Percentiles rank a stretch among this genome's conserved stretches.
These are phyloP conservation scores for Patellifolia procumbens DNA, from an alignment of 179 eudicot genomes.

Conservation along the genomic window DNA sequence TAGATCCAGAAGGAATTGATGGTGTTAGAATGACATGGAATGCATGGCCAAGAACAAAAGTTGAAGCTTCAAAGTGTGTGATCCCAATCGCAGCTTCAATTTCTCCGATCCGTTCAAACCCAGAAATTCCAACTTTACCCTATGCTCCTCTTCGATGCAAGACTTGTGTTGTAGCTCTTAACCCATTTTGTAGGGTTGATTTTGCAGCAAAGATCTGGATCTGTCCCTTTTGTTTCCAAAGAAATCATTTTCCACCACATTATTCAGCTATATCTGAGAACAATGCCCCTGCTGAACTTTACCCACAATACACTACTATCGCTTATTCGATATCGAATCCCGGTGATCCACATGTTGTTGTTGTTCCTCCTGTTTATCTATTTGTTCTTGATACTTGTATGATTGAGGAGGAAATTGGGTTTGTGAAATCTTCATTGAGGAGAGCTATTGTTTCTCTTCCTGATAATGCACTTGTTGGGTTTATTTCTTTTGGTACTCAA, in stretches of 20 bases:
- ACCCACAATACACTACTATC: constrained; percentile 70
- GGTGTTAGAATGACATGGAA: constrained; percentile 91
- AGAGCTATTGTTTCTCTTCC: constrained; percentile 70
- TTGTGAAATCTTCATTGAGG: constrained; percentile 67
- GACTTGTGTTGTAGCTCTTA: constrained; percentile 61
- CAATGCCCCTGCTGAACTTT: constrained; percentile 90
- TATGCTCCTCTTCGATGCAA: constrained; percentile 87
- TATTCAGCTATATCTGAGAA: constrained; percentile 62
- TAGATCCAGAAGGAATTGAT: constrained; percentile 81
- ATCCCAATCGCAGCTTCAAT: constrained; percentile 87
- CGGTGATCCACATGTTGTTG: not conserved
- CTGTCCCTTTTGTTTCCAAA: constrained; percentile 87
- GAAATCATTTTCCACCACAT: constrained; percentile 84
- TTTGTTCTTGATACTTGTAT: constrained; percentile 84
- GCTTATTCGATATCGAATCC: constrained; percentile 36
- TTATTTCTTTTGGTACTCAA: constrained; percentile 83
- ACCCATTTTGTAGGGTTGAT: constrained; percentile 76
- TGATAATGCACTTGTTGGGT: constrained; percentile 79
- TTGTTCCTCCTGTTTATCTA: constrained; percentile 46
- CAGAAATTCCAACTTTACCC: constrained; percentile 58
- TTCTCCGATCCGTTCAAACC: constrained; percentile 68
- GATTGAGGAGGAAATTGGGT: constrained; percentile 90
- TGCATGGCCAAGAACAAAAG: constrained; percentile 85
- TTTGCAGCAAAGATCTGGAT: constrained; percentile 81
- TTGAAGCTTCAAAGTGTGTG: constrained; percentile 83